Percentiles rank a stretch among this genome's conserved stretches.
Conservation (phyloP, 148 eudicot genomes). For the Camellia japonica region DNA sequence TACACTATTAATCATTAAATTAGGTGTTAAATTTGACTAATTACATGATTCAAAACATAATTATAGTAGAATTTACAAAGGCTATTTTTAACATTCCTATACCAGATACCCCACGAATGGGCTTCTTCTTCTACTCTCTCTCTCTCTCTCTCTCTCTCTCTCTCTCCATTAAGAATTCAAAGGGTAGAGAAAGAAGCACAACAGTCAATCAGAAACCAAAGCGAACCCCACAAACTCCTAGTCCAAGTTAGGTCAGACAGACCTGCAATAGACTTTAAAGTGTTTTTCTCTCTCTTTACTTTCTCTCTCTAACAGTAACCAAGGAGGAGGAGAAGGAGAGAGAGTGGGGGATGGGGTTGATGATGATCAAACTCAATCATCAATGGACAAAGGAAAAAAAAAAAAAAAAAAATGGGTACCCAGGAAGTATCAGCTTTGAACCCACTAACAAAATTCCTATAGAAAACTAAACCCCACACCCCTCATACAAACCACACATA, state of each 20-base stretch:
- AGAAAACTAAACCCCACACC: conserved; percentile 2
- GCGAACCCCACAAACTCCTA: conserved; percentile 30
- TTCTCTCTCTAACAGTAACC: conserved; percentile 10
- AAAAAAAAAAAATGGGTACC: neutral
- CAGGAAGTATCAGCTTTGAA: conserved; percentile 28
- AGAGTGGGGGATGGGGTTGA: conserved; percentile 14
- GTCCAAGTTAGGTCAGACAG: conserved; percentile 17
- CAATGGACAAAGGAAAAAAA: neutral
- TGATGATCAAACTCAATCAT: conserved; percentile 3
- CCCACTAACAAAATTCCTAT: neutral
- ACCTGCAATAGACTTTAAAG: neutral
- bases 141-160: conserved; percentile 10
- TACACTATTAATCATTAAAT: no score
- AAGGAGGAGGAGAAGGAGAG: conserved; percentile 7
- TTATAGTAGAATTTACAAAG: neutral
- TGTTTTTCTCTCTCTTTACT: conserved; percentile 2
- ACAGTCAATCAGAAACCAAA: conserved; percentile 21
- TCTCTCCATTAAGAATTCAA: neutral
- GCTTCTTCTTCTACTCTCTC: neutral
- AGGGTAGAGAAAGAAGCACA: conserved; percentile 19
- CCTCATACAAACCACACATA: conserved; percentile 14
- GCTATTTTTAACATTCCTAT: conserved; percentile 15
- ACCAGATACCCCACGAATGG: conserved; percentile 15
- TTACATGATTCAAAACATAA: no score
- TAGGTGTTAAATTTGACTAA: no score